Evolutionary conservation across 805 yeast species (phyloP).

Genomic region (Sugiyamaella marilandica): DNA sequence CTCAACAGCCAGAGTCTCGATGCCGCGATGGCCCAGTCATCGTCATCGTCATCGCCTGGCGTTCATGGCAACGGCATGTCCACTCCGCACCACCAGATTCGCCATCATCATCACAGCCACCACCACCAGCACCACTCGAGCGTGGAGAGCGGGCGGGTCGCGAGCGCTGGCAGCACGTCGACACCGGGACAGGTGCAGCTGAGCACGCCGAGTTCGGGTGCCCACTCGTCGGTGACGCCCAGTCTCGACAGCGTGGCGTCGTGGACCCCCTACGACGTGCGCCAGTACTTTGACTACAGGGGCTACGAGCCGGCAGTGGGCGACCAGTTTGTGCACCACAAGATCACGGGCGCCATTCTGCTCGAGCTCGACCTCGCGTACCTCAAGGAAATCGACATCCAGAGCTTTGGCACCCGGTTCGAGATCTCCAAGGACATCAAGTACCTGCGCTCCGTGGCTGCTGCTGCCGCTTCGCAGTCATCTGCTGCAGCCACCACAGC

Average conservation of each 20-base stretch:
- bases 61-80: neutral
- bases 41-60: neutral
- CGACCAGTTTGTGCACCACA: slow-evolving; percentile 77
- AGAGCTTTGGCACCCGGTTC: slow-evolving; percentile 91
- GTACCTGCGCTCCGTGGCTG: slow-evolving; percentile 35
- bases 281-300: slow-evolving; percentile 62
- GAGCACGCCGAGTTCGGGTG: neutral
- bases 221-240: slow-evolving; percentile 12
- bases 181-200: slow-evolving; percentile 1
- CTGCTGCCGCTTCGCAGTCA: neutral
- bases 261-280: slow-evolving; percentile 89
- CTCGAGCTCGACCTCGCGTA: slow-evolving; percentile 80
- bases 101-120: neutral
- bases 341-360: slow-evolving; percentile 80
- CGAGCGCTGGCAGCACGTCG: neutral
- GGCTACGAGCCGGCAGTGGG: slow-evolving; percentile 76
- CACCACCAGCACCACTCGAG: neutral
- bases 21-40: slow-evolving; percentile 16
- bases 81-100: neutral
- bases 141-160: neutral
- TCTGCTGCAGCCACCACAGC: slow-evolving; percentile 2
- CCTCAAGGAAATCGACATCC: slow-evolving; percentile 85
- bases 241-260: slow-evolving; percentile 25
- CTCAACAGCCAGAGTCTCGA: slow-evolving; percentile 20
- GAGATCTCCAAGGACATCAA: slow-evolving; percentile 89